Conservation (phyloP, 257 asterid species). For the Capsicum chinense region DNA sequence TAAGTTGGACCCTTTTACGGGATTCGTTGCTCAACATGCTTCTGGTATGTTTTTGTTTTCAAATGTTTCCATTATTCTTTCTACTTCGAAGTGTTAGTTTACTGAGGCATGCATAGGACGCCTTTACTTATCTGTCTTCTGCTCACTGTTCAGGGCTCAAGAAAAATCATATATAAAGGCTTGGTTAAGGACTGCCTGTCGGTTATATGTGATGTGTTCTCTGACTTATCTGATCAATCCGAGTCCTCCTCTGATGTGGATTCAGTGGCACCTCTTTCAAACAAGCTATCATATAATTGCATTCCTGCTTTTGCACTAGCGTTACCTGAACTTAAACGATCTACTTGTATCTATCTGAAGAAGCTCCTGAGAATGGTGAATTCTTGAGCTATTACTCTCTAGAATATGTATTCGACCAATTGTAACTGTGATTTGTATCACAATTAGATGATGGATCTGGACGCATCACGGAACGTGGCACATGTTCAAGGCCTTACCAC, state of each 20-base stretch:
- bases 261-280: conserved; percentile 38
- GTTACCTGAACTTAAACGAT: conserved; percentile 63
- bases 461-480: conserved; percentile 65
- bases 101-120: conserved; percentile 11
- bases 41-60: conserved; percentile 55
- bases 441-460: conserved; percentile 80
- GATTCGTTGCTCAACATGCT: conserved; percentile 74
- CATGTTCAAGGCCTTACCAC: conserved; percentile 71
- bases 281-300: conserved; percentile 38
- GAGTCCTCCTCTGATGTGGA: conserved; percentile 44
- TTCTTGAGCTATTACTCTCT: conserved; percentile 34
- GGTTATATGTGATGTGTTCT: conserved; percentile 46
- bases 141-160: conserved; percentile 73
- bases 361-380: conserved; percentile 68
- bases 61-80: conserved; percentile 1
- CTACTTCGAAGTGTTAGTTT: background rate
- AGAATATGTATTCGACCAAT: background rate
- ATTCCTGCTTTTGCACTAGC: conserved; percentile 53
- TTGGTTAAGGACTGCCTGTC: conserved; percentile 66
- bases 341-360: conserved; percentile 59
- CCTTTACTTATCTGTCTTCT: conserved; percentile 20
- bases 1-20: conserved; percentile 71
- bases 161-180: conserved; percentile 68
- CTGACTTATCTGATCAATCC: conserved; percentile 31
- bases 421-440: conserved; percentile 34